Evolutionary conservation across 1,139 yeast species (phyloP), one percentile per base, ranked within the genome.

Genomic region (Kodamaea derodonti): DNA sequence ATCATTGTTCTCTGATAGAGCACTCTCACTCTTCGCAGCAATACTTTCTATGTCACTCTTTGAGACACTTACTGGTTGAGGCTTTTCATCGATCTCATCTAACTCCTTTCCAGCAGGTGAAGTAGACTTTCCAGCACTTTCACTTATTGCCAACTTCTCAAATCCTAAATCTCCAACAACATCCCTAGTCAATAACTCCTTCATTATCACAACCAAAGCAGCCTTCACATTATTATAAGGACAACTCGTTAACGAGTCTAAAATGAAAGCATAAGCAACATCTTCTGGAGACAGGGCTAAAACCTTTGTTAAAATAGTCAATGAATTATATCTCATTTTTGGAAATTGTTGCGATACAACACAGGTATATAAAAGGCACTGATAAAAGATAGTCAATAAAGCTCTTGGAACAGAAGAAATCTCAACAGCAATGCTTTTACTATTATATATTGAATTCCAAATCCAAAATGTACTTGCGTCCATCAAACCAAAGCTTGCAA

Each of bases 211-310:
- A 12, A 85, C 69, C 32, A 81, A 61, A 3, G 78, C 77, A 18
- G 79, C 69, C 45, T 79, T 78, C 15, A 76, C 73, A 29, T 69
- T 68, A 28, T 70, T 75, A 52, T 69, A 80, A 2, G 95, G 95
- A 51, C 95, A 85, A 37, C 74, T 67, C 24, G 66, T 61, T 38
- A 90, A 64, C 0, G 92, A 72, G 51, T 85, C 92, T 27, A 69
- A 51, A 14, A 86, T 63, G 49, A 83, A 85, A 4, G 65, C 67
- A 55, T 77, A 84, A 1, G 84, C 63, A 11, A 69, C 61, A 3
- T 63, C 62, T 40, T 83, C 86, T 0, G 80, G 75, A 26, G 80
- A 58, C 24, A 73, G 52, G 3, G 81, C 69, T 43, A 88, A 56
- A 2, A 80, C 50, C 44, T 72, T 76, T 1, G 80, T 72, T 33